phyloP scores from a whole-genome alignment of 2,329 filamentous ascomycete genomes.

The Aureobasidium sp. region DNA sequence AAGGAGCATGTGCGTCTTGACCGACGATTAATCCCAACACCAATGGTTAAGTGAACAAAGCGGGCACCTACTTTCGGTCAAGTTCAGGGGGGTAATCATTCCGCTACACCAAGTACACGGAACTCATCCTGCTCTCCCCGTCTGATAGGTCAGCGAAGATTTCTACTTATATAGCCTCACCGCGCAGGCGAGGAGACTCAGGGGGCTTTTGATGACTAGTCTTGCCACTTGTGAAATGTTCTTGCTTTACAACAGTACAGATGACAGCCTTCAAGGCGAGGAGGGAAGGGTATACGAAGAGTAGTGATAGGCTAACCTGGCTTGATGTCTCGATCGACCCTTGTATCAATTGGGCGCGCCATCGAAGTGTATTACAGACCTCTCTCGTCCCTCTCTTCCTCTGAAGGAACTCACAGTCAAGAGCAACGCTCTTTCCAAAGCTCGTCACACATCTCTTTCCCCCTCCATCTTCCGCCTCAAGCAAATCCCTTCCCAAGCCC shows the following conservation, averaged over 20 bases:
- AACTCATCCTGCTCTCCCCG: background rate
- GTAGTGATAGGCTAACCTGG: background rate
- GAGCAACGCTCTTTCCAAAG: no score
- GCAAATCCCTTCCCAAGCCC: constrained; percentile 39
- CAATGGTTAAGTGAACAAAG: background rate
- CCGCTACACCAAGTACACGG: background rate
- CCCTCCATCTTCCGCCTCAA: constrained; percentile 30
- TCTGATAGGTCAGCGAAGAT: background rate
- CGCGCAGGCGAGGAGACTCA: background rate
- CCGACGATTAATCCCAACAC: background rate
- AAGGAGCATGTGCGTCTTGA: background rate
- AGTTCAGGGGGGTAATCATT: background rate
- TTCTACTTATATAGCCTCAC: background rate
- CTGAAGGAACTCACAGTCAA: no score
- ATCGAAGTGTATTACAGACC: no score
- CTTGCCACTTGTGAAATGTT: no score
- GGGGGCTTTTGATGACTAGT: background rate
- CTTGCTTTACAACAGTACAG: no score
- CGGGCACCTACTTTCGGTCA: background rate
- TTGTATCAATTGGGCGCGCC: background rate
- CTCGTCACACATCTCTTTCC: background rate
- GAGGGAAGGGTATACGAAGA: background rate
- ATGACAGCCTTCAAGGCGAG: no score
- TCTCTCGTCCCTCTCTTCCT: no score
- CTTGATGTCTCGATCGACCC: background rate